Conservation (phyloP, 208 protist genomes). For the Phytomonas sp. region DNA sequence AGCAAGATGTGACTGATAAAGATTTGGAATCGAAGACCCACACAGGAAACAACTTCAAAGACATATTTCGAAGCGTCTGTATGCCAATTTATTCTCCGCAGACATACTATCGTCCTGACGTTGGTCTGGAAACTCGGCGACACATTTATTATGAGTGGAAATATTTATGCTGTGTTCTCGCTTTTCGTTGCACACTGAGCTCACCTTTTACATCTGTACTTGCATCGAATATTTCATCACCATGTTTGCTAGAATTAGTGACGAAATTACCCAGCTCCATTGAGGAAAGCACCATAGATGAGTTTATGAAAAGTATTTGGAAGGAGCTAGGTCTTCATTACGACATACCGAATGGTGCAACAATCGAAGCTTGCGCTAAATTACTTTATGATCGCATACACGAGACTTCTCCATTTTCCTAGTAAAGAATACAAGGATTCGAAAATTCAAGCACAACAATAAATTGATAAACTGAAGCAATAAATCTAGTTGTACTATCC, state of each 20-base stretch:
- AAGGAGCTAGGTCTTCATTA: constrained; percentile 46
- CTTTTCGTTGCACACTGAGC: neutral
- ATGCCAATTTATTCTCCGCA: constrained; percentile 9
- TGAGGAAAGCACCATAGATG: constrained; percentile 35
- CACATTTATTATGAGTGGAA: constrained; percentile 18
- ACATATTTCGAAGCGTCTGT: constrained; percentile 24
- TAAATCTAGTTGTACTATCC: neutral
- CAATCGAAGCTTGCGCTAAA: constrained; percentile 6
- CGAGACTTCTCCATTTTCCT: neutral
- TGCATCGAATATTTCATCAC: neutral
- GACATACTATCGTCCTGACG: constrained; percentile 9
- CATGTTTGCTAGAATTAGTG: constrained; percentile 20
- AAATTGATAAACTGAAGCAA: neutral
- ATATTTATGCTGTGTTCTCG: constrained; percentile 19
- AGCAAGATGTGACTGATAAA: constrained; percentile 15
- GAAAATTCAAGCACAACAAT: neutral
- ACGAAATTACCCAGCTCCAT: constrained; percentile 44
- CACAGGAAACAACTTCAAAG: constrained; percentile 23
- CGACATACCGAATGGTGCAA: constrained; percentile 20
- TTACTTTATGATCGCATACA: constrained; percentile 3
- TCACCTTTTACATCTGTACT: neutral
- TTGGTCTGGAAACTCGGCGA: constrained; percentile 6
- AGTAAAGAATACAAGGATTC: neutral
- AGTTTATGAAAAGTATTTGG: constrained; percentile 60
- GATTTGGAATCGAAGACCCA: constrained; percentile 15